These are phyloP conservation scores for Xylaria flabelliformis DNA, from an alignment of 495 filamentous ascomycete genomes.

Conservation along the genomic window DNA sequence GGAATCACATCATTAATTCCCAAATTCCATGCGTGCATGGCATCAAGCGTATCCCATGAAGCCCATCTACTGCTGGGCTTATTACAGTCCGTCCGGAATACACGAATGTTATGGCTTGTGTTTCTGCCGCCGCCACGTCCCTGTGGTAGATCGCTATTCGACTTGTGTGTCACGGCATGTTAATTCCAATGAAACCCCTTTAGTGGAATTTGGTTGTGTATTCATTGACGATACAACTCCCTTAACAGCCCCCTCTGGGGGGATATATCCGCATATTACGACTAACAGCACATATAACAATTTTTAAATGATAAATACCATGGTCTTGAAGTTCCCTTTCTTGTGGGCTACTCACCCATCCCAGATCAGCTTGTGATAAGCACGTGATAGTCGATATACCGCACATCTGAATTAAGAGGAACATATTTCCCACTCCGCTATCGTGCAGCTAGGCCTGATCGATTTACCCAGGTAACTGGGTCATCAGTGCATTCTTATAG, in stretches of 20 bases:
- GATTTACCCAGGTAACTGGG: background rate
- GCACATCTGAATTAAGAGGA: background rate
- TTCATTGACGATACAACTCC: background rate
- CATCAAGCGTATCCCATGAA: background rate
- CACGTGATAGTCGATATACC: background rate
- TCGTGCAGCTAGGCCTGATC: background rate
- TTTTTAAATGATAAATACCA: background rate
- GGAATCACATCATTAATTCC: conserved; percentile 40
- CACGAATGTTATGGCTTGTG: too few relatives aligned
- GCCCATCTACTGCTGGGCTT: background rate
- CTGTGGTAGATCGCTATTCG: background rate
- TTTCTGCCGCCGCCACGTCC: background rate
- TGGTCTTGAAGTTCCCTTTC: background rate
- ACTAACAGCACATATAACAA: background rate
- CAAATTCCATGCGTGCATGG: background rate
- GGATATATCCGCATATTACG: background rate
- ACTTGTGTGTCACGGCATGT: background rate
- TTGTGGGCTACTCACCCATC: background rate
- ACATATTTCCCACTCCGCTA: background rate
- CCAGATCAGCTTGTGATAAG: background rate
- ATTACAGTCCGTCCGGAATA: background rate
- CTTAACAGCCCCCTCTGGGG: background rate
- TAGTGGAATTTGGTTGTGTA: background rate
- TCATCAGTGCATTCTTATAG: background rate
- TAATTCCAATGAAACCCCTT: background rate